Evolutionary conservation across 2,329 filamentous ascomycete species (phyloP), one percentile per base, ranked within the genome.

Genomic region (Rhexocercosporidium sp.): DNA sequence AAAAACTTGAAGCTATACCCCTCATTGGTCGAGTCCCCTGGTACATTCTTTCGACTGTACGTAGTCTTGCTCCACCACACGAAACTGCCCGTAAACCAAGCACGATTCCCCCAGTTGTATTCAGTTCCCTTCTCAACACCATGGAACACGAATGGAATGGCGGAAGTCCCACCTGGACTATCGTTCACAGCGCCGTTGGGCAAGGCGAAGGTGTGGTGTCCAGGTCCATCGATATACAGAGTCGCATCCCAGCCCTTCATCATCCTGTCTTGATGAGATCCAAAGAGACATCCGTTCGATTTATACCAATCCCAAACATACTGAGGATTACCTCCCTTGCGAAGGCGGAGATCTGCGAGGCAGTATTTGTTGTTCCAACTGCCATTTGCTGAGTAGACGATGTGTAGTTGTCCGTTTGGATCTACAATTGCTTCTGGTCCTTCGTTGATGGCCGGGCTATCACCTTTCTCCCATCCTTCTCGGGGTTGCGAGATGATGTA

Each of bases 1-100:
- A 57, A 57, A 9, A 57, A 57, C 34, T 57, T 57, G 54, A 57
- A 61, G 59, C 59, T 61, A 41, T 61, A 61, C 25, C 59, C 59
- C 29, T 46, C 44, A 11, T 61, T 61, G 59, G 4, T 46, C n/a
- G 29, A 31, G 44, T 61, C 59, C 16, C 59, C 59, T 20, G 59
- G 59, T 18, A 61, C 59, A 41, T 34, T 61, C 59, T 61, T 46
- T 3, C 59, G 39, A 14, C 39, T 61, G n/a, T 61, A 61, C 8
- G 39, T 61, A 20, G 59, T 61, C 25, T 61, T 61, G 12, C 22
- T 31, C 59, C 59, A 61, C 59, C 59, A 61, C 4, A 61, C 59
- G 8, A 46, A 61, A 16, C 59, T 61, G 4, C 59, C 59, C 8
- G 59, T 61, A 34, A 61, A 47, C 59, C 59, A 61, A 34, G 59